phyloP scores from a whole-genome alignment of 2,329 filamentous ascomycete genomes.

The Paracoccidioides brasiliensis region DNA sequence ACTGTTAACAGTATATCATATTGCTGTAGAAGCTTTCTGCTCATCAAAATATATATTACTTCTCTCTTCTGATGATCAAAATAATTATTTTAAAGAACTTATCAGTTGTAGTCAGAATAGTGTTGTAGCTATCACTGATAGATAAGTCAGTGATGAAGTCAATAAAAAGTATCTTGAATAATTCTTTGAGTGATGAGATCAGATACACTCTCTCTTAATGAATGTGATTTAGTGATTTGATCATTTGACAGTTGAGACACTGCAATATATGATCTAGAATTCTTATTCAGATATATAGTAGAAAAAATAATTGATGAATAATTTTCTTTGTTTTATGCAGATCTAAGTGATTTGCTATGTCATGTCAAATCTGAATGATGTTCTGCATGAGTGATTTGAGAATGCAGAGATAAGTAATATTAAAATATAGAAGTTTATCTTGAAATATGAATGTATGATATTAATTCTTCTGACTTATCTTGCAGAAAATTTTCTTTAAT shows the following conservation, averaged over 20 bases:
- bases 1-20: neutral
- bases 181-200: no score
- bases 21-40: neutral
- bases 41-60: neutral
- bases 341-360: no score
- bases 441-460: neutral
- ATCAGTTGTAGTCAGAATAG: neutral
- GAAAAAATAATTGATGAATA: no score
- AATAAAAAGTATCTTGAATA: neutral
- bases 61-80: neutral
- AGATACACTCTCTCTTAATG: no score
- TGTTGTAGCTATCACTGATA: neutral
- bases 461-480: no score
- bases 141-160: neutral
- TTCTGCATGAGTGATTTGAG: neutral
- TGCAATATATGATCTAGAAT: no score
- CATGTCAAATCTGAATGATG: no score
- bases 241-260: no score
- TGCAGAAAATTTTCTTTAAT: neutral
- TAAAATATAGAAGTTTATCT: neutral
- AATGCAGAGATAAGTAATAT: neutral
- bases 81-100: neutral
- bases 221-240: no score
- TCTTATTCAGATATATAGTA: no score
- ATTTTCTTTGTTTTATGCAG: no score